Evolutionary conservation across 2,329 filamentous ascomycete genomes (phyloP).

Genomic region (Fusarium phyllophilum): DNA sequence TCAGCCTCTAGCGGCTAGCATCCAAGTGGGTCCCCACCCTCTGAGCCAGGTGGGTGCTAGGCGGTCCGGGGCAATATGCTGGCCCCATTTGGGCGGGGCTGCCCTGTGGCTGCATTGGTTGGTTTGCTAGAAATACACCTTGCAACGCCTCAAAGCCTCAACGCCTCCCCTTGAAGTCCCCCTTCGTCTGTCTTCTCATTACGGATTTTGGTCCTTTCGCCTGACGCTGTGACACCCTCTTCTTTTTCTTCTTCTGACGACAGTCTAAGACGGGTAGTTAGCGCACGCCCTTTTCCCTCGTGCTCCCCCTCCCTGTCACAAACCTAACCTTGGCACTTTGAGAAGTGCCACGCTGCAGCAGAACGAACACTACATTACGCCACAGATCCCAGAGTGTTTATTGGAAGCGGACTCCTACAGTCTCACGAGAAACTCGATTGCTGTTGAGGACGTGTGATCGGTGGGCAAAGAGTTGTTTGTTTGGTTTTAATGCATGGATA

Average conservation of each 20-base stretch:
- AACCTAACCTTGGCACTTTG: constrained; percentile 9
- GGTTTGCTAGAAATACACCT: background rate
- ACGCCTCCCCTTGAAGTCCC: background rate
- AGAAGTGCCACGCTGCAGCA: constrained; percentile 10
- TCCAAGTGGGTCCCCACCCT: background rate
- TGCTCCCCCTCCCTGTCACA: background rate
- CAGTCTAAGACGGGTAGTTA: background rate
- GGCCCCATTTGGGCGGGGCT: background rate
- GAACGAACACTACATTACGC: background rate
- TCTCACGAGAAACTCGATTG: background rate
- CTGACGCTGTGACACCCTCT: constrained; percentile 13
- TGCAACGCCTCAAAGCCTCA: background rate
- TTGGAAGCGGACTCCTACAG: background rate
- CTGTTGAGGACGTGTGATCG: background rate
- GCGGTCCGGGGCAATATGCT: constrained; percentile 6
- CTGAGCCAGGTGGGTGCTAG: background rate
- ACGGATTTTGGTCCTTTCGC: constrained; percentile 1
- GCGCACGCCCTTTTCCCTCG: constrained; percentile 16
- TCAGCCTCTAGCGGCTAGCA: constrained; percentile 4
- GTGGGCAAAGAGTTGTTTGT: background rate
- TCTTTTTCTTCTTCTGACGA: background rate
- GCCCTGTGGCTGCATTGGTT: background rate
- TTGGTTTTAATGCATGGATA: background rate
- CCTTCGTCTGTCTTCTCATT: background rate
- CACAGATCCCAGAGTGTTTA: constrained; percentile 10